Evolutionary conservation across 2,329 filamentous ascomycete species (phyloP), one percentile per base, ranked within the genome.

Genomic region (Scedosporium apiospermum): DNA sequence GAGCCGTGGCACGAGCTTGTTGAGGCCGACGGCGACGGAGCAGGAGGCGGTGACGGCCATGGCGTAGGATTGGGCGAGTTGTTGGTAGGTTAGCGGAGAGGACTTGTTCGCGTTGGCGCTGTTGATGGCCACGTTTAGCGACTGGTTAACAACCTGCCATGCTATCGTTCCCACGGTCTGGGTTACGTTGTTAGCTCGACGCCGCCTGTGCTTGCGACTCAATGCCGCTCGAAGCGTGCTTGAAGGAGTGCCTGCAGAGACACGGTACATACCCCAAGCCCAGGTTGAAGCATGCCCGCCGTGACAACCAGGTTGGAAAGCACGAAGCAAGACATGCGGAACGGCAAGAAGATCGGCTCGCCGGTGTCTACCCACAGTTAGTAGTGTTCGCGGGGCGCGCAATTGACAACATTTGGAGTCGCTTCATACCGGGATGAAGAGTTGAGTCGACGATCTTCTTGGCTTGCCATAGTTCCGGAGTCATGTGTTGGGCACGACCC

Each of bases 361-460:
- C 95, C 95, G 18, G 93, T 98, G 75, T 99, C 95, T 96, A 65
- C 21, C 57, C 23, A 3, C 30, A n/a, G 34, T 61, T 42, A 57
- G 41, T 3, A 46, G 21, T 23, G 58, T 23, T 55, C 5, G 3
- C 14, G 18, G 1, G n/a, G 26, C 26, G 44, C 3, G 61, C 30
- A 23, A 53, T 3, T 9, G 42, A 51, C 38, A 41, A 18, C 9
- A 49, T 30, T 6, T 21, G 58, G 59, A 27, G 6, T 14, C 21
- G 16, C 27, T 62, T 65, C 81, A 67, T 85, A 96, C 92, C 92
- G 67, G 95, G 95, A 74, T 99, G 95, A 67, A 99, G 78, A 14
- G 95, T 99, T 65, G 95, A 93, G 76, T 99, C 95, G 63, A 98
- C 90, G 67, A 96, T 87, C 82, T 97, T 97, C 84, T 99, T 99